A percentile compares a stretch with the other conserved stretches of the same genome.
Evolutionary conservation across 106 monocot species (phyloP).

Genomic region (Chionographis japonica): DNA sequence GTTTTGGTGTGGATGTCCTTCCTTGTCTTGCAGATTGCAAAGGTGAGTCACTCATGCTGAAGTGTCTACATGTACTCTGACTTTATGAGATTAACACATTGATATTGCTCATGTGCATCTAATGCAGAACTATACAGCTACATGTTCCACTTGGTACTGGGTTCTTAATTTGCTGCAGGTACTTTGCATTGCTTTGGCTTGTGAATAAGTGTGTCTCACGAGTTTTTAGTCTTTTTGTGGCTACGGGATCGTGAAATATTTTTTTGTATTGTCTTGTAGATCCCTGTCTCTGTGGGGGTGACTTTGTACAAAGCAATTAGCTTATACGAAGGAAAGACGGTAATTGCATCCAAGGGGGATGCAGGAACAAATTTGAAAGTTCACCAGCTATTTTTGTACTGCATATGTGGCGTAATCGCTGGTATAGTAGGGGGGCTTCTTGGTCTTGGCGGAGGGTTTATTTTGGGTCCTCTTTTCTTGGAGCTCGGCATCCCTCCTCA

Average conservation of each 20-base stretch:
- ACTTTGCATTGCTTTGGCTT: not conserved
- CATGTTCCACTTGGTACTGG: constrained; percentile 67
- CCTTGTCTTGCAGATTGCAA: constrained; percentile 50
- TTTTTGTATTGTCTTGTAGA: constrained; percentile 24
- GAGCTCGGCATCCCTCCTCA: constrained; percentile 71
- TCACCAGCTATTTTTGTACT: constrained; percentile 46
- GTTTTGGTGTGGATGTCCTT: constrained; percentile 71
- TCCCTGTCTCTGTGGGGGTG: constrained; percentile 75
- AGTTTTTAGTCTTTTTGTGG: not conserved
- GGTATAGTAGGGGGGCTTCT: constrained; percentile 67
- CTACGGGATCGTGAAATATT: not conserved
- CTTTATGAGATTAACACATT: not conserved
- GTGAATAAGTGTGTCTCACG: not conserved
- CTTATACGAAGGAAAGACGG: constrained; percentile 58
- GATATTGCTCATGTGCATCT: constrained; percentile 1
- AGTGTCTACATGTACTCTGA: not conserved
- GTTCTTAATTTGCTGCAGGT: constrained; percentile 64
- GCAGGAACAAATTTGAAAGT: constrained; percentile 31
- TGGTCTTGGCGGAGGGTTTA: constrained; percentile 74
- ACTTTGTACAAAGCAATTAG: constrained; percentile 59
- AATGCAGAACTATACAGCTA: constrained; percentile 52
- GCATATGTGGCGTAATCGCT: constrained; percentile 36
- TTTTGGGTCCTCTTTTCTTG: constrained; percentile 65
- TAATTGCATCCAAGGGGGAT: constrained; percentile 68
- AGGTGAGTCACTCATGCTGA: constrained; percentile 25